Conservation (phyloP, 2,329 filamentous ascomycete species). For the Cercospora brassicicola region DNA sequence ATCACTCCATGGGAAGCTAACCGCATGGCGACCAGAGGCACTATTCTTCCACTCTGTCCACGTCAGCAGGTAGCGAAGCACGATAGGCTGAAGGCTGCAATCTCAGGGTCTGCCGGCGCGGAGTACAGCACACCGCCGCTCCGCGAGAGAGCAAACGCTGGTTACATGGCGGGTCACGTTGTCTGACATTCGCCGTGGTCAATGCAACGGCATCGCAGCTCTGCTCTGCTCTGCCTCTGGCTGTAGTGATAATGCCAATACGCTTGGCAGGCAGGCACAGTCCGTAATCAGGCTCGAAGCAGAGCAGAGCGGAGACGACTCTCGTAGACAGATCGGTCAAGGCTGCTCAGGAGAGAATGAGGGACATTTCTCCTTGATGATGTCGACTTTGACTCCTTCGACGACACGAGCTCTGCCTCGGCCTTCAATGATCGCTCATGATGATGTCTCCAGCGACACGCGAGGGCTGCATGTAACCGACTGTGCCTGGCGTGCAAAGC, state of each 20-base stretch:
- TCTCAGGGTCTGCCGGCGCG: neutral
- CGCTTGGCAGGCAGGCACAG: neutral
- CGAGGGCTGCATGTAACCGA: neutral
- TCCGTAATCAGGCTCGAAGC: neutral
- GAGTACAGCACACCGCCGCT: slow-evolving; percentile 3
- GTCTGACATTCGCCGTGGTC: slow-evolving; percentile 1
- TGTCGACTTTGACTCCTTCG: neutral
- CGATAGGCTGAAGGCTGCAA: neutral
- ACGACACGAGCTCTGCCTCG: neutral
- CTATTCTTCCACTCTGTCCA: neutral
- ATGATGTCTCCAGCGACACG: neutral
- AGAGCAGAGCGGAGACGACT: neutral
- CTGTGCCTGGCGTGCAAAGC: neutral
- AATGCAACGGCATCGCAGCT: neutral
- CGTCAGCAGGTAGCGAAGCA: neutral
- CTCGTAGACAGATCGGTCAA: neutral
- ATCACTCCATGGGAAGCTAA: neutral
- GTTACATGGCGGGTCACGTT: neutral
- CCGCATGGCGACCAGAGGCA: neutral
- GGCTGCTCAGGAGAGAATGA: neutral
- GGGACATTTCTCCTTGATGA: neutral
- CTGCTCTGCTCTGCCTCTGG: neutral
- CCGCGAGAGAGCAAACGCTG: neutral
- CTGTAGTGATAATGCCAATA: neutral
- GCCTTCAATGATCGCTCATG: neutral